Conservation (phyloP, 78 protist genomes). For the Creolimax fragrantissima region DNA sequence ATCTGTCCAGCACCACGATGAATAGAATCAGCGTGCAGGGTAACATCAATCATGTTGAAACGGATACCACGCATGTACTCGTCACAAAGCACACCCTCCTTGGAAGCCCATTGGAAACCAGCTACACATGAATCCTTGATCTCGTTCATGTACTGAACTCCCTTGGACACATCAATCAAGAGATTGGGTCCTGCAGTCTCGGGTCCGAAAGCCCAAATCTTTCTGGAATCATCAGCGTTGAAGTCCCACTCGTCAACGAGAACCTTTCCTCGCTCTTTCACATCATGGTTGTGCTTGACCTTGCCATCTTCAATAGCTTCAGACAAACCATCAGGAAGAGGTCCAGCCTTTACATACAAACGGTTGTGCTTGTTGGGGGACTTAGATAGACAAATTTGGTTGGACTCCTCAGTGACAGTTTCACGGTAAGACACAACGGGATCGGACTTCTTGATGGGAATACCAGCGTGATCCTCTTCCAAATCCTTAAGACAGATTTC, state of each 20-base stretch:
- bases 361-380: slow-evolving; percentile 99
- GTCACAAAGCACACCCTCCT: slow-evolving; percentile 93
- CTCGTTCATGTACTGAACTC: slow-evolving; percentile 78
- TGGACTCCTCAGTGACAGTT: slow-evolving; percentile 70
- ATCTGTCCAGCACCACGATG: slow-evolving; percentile 96
- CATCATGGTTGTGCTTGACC: slow-evolving; percentile 48
- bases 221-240: slow-evolving; percentile 79
- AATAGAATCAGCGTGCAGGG: slow-evolving; percentile 97
- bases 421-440: slow-evolving; percentile 98
- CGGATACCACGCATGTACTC: slow-evolving; percentile 93
- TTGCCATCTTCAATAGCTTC: slow-evolving; percentile 74
- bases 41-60: slow-evolving; percentile 83
- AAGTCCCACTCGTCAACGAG: slow-evolving; percentile 75
- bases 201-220: slow-evolving; percentile 98
- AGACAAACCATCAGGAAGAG: slow-evolving; percentile 83
- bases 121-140: slow-evolving; percentile 90
- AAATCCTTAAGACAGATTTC: slow-evolving; percentile 98
- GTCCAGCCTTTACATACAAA: slow-evolving; percentile 77
- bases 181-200: slow-evolving; percentile 90
- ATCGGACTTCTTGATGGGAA: slow-evolving; percentile 81
- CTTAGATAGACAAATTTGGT: slow-evolving; percentile 75
- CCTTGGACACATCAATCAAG: slow-evolving; percentile 79
- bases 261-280: slow-evolving; percentile 67
- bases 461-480: slow-evolving; percentile 79
- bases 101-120: slow-evolving; percentile 91